A percentile compares a stretch with the other conserved stretches of the same genome.
phyloP scores from a whole-genome alignment of 495 filamentous ascomycete species.

The Talaromyces ruber region DNA sequence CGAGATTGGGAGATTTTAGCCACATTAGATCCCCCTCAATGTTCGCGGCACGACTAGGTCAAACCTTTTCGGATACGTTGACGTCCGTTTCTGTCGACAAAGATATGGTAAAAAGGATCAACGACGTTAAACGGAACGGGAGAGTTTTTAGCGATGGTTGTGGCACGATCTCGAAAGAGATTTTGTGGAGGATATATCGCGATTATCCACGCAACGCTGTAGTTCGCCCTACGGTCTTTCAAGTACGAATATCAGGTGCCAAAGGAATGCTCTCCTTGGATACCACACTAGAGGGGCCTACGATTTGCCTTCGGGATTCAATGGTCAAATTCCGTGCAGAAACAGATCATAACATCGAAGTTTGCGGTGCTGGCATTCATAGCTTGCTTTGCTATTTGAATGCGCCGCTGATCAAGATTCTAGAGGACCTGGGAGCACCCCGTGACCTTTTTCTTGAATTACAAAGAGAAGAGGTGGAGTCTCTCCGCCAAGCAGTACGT shows the following conservation, averaged over 20 bases:
- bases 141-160: slow-evolving; percentile 68
- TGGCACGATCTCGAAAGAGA: slow-evolving; percentile 53
- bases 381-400: slow-evolving; percentile 66
- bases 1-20: slow-evolving; percentile 55
- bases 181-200: slow-evolving; percentile 7
- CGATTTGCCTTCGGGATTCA: slow-evolving; percentile 53
- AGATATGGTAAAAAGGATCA: slow-evolving; percentile 16
- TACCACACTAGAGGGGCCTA: slow-evolving; percentile 38
- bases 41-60: slow-evolving; percentile 75
- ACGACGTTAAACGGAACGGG: slow-evolving; percentile 30
- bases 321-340: slow-evolving; percentile 71
- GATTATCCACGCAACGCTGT: slow-evolving; percentile 3
- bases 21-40: slow-evolving; percentile 58
- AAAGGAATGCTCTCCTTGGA: slow-evolving; percentile 73
- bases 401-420: slow-evolving; percentile 69
- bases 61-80: slow-evolving; percentile 71
- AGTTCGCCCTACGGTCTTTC: slow-evolving; percentile 45
- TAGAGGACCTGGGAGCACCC: slow-evolving; percentile 61
- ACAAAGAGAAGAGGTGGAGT: slow-evolving; percentile 47
- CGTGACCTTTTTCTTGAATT: slow-evolving; percentile 48
- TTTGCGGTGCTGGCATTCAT: slow-evolving; percentile 58
- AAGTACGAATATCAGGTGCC: slow-evolving; percentile 61
- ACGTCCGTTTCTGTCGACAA: slow-evolving; percentile 28
- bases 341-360: slow-evolving; percentile 51
- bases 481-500: slow-evolving; percentile 46